A percentile compares a stretch with the other conserved stretches of the same genome.
These are phyloP conservation scores for Didymella sp. DNA, from an alignment of 2,329 filamentous ascomycete genomes.

Conservation along the genomic window DNA sequence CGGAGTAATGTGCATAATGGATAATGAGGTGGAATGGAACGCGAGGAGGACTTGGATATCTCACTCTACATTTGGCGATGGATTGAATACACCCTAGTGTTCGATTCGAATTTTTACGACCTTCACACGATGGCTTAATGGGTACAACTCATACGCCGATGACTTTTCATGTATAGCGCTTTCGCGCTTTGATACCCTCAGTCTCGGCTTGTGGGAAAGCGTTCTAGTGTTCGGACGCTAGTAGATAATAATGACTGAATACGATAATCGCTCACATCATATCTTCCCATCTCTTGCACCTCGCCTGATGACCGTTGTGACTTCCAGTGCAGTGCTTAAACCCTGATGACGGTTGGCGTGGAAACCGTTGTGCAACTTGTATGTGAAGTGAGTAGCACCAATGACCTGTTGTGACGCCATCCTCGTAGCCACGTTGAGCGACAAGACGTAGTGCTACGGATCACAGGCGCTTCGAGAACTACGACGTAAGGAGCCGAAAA, in stretches of 20 bases:
- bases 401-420: conserved; percentile 4
- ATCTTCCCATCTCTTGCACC: not conserved
- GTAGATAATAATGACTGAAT: conserved; percentile 37
- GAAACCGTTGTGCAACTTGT: not conserved
- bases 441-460: conserved; percentile 7
- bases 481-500: not conserved
- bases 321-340: not conserved
- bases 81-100: conserved; percentile 23
- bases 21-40: conserved; percentile 16
- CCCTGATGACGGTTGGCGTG: not conserved
- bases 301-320: not conserved
- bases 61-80: conserved; percentile 23
- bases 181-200: conserved; percentile 45
- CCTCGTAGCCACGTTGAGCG: conserved; percentile 7
- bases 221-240: conserved; percentile 21
- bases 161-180: conserved; percentile 31
- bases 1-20: conserved; percentile 47
- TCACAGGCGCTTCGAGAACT: conserved; percentile 16
- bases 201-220: conserved; percentile 25
- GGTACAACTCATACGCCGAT: conserved; percentile 34
- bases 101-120: conserved; percentile 23
- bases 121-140: conserved; percentile 32
- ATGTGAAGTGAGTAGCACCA: not conserved
- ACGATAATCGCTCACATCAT: conserved; percentile 21
- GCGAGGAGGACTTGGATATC: conserved; percentile 34